Conservation (phyloP, 2,329 filamentous ascomycete genomes). For the Fusarium gaditjirri region DNA sequence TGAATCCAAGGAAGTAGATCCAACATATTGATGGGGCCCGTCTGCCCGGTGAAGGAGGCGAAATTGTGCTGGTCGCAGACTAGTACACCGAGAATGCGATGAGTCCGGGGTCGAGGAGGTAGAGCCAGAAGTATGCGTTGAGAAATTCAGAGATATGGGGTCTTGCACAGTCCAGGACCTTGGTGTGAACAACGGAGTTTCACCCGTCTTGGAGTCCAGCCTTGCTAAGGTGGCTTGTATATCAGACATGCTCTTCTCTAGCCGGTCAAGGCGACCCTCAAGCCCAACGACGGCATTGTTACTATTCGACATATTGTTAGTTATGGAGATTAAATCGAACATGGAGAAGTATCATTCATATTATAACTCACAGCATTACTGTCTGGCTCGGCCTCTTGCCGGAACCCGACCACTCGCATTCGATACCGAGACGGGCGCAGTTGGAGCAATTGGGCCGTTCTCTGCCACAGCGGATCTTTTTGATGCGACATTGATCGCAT, state of each 20-base stretch:
- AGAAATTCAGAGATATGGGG: background rate
- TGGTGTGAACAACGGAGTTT: background rate
- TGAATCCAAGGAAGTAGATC: background rate
- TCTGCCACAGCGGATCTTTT: background rate
- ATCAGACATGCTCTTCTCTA: background rate
- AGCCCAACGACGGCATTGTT: background rate
- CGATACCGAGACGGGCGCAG: background rate
- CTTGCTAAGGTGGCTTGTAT: background rate
- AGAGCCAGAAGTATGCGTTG: background rate
- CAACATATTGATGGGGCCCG: background rate
- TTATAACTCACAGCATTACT: background rate
- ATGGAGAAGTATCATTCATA: no score
- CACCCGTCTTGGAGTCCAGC: background rate
- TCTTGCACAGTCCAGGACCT: background rate
- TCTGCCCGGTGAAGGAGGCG: background rate
- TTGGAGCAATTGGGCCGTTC: background rate
- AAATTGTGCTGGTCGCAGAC: background rate
- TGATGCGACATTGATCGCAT: background rate
- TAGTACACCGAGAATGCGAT: background rate
- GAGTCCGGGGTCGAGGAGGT: background rate
- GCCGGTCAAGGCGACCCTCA: background rate
- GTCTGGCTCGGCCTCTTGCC: background rate
- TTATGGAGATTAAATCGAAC: no score
- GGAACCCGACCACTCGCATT: background rate
- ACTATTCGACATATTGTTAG: background rate